Percentiles rank a stretch among this genome's conserved stretches.
Evolutionary conservation across 2,329 filamentous ascomycete species (phyloP).

Genomic region (Fusarium tjaetaba): DNA sequence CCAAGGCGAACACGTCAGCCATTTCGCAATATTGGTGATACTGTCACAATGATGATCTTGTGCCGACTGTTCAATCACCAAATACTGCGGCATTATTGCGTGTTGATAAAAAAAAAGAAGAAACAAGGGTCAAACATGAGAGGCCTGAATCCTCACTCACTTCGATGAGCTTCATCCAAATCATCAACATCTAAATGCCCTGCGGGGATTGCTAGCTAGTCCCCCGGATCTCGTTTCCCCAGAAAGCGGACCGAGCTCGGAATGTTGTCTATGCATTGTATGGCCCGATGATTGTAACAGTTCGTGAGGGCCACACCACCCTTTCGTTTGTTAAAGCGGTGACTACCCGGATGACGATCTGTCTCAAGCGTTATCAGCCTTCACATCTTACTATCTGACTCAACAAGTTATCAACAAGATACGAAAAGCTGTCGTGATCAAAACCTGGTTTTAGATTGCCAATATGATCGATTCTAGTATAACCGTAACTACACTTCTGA

Average conservation of each 20-base stretch:
- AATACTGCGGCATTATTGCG: neutral
- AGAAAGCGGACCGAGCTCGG: slow-evolving; percentile 28
- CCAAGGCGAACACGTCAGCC: slow-evolving; percentile 3
- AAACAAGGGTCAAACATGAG: neutral
- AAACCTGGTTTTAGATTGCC: slow-evolving; percentile 7
- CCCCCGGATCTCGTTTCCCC: slow-evolving; percentile 34
- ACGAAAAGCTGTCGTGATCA: neutral
- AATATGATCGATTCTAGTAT: neutral
- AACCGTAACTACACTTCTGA: neutral
- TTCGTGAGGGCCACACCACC: slow-evolving; percentile 32
- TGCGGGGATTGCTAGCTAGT: slow-evolving; percentile 32
- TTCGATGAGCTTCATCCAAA: slow-evolving; percentile 5
- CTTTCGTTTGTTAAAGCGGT: slow-evolving; percentile 4
- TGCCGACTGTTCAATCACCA: neutral
- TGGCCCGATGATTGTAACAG: neutral
- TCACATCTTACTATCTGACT: slow-evolving; percentile 2
- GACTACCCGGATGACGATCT: slow-evolving; percentile 2
- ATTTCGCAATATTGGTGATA: slow-evolving; percentile 5
- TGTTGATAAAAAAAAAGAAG: neutral
- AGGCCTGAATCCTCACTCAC: slow-evolving; percentile 1
- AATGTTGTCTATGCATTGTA: slow-evolving; percentile 5
- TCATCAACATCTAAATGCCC: slow-evolving; percentile 9
- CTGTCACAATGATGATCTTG: neutral
- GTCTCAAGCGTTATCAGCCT: neutral
- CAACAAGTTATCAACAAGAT: slow-evolving; percentile 2